phyloP scores from a whole-genome alignment of 768 basidiomycete species.

The Mycena chlorophos region DNA sequence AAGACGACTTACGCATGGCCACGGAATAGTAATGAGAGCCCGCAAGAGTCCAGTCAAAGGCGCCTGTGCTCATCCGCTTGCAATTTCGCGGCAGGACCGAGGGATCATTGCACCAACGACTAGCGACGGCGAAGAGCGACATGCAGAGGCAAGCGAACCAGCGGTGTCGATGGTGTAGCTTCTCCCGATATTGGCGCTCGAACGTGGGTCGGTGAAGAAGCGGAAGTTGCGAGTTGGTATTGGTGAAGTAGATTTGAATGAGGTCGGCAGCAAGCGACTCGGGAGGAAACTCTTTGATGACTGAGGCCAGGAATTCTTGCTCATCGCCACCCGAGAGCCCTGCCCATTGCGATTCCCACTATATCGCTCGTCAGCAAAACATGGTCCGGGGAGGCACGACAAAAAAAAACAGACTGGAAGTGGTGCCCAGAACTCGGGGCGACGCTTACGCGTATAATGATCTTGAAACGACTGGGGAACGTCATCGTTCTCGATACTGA shows the following conservation, averaged over 20 bases:
- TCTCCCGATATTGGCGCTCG: slow-evolving; percentile 55
- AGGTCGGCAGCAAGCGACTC: slow-evolving; percentile 57
- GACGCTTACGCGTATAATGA: slow-evolving; percentile 26
- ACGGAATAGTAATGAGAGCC: slow-evolving; percentile 63
- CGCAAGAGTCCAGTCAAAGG: slow-evolving; percentile 50
- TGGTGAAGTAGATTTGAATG: slow-evolving; percentile 67
- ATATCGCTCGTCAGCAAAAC: too few species aligned
- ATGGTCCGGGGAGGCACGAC: too few species aligned
- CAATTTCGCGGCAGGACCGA: slow-evolving; percentile 46
- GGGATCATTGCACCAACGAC: slow-evolving; percentile 63
- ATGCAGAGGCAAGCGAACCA: slow-evolving; percentile 66
- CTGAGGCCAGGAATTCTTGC: slow-evolving; percentile 30
- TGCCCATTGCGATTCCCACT: slow-evolving; percentile 41
- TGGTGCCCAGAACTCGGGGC: slow-evolving; percentile 58
- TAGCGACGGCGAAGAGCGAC: slow-evolving; percentile 66
- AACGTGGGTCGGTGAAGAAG: slow-evolving; percentile 75
- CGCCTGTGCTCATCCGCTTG: slow-evolving; percentile 27
- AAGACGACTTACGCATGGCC: slow-evolving; percentile 45
- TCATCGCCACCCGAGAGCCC: slow-evolving; percentile 34
- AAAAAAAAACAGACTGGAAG: slow-evolving; percentile 45
- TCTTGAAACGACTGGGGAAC: slow-evolving; percentile 2
- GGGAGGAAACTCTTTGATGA: slow-evolving; percentile 58
- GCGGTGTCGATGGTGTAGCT: slow-evolving; percentile 52
- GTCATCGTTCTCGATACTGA: slow-evolving; percentile 39
- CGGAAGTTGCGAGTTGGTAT: slow-evolving; percentile 60